Percentiles rank a stretch among this genome's conserved stretches.
These are phyloP conservation scores for Quambalaria eucalypti DNA, from an alignment of 1,284 basidiomycete species.

Conservation along the genomic window DNA sequence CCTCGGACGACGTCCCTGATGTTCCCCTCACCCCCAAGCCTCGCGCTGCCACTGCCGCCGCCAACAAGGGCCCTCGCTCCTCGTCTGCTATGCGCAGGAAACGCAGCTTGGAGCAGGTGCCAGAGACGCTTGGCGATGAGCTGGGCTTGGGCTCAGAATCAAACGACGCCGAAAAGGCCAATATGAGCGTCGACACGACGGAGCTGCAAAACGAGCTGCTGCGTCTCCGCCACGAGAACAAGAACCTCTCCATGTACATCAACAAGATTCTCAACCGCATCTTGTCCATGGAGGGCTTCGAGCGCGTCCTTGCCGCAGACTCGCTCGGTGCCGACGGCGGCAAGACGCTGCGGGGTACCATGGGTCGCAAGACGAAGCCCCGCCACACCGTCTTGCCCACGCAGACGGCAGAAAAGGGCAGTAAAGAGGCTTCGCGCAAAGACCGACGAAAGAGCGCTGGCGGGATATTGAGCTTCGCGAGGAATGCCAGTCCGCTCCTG, in stretches of 20 bases:
- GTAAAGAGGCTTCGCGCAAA: too few species aligned
- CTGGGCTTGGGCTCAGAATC: too few species aligned
- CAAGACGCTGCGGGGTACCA: slow-evolving; percentile 11
- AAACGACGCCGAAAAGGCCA: slow-evolving; percentile 3
- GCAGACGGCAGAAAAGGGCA: not conserved
- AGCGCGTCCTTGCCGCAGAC: slow-evolving; percentile 79
- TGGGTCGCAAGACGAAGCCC: not conserved
- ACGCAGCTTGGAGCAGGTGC: too few species aligned
- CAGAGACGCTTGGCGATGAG: too few species aligned
- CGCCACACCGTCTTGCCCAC: not conserved
- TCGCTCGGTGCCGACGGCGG: slow-evolving; percentile 49
- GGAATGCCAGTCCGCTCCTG: not conserved
- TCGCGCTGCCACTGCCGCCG: too few species aligned
- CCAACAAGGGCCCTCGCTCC: too few species aligned
- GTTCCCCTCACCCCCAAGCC: not conserved
- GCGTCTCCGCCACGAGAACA: slow-evolving; percentile 80
- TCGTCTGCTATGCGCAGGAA: too few species aligned
- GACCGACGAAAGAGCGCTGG: not conserved
- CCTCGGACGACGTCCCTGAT: slow-evolving; percentile 1
- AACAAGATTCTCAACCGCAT: slow-evolving; percentile 94
- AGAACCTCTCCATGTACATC: slow-evolving; percentile 82
- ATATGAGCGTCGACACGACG: slow-evolving; percentile 18
- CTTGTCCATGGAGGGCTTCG: slow-evolving; percentile 83
- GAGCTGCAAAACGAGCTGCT: slow-evolving; percentile 26
- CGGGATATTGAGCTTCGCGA: not conserved